Conservation (phyloP, 345 rosid species). For the Combretum micranthum region DNA sequence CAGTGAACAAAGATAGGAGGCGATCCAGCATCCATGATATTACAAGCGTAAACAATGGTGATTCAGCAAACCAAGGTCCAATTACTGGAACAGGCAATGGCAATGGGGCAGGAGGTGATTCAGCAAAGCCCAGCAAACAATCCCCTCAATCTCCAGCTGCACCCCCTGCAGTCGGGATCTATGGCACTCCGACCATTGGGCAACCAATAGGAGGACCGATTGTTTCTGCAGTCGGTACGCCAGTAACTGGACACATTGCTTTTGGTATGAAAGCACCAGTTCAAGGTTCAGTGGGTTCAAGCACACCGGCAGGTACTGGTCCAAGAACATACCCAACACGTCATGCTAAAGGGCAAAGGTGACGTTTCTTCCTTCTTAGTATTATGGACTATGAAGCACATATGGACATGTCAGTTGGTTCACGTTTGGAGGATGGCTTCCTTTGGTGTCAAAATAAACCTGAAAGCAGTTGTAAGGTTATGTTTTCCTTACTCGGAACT, state of each 20-base stretch:
- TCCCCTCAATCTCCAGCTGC: slow-evolving; percentile 7
- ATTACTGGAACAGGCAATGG: slow-evolving; percentile 14
- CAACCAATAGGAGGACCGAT: slow-evolving; percentile 9
- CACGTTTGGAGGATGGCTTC: slow-evolving; percentile 1
- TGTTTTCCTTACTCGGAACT: no score
- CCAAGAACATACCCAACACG: slow-evolving; percentile 1
- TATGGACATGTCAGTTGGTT: neutral
- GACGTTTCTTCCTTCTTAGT: slow-evolving; percentile 1
- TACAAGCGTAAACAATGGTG: slow-evolving; percentile 13
- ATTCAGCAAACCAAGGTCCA: slow-evolving; percentile 12
- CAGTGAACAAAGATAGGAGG: slow-evolving; percentile 19
- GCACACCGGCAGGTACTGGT: neutral
- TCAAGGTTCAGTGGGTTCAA: slow-evolving; percentile 3
- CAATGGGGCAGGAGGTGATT: slow-evolving; percentile 4
- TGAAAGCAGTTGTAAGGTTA: no score
- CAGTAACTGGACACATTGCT: slow-evolving; percentile 8
- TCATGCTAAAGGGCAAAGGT: slow-evolving; percentile 4
- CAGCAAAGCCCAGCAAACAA: slow-evolving; percentile 10
- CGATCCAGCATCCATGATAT: slow-evolving; percentile 21
- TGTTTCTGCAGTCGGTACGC: slow-evolving; percentile 16
- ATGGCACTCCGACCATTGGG: slow-evolving; percentile 11
- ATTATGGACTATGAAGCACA: neutral
- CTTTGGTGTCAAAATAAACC: no score
- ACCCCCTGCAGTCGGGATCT: slow-evolving; percentile 3
- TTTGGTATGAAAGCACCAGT: slow-evolving; percentile 6